phyloP scores from a whole-genome alignment of 1,284 basidiomycete species.

The Golubevia pallescens region DNA sequence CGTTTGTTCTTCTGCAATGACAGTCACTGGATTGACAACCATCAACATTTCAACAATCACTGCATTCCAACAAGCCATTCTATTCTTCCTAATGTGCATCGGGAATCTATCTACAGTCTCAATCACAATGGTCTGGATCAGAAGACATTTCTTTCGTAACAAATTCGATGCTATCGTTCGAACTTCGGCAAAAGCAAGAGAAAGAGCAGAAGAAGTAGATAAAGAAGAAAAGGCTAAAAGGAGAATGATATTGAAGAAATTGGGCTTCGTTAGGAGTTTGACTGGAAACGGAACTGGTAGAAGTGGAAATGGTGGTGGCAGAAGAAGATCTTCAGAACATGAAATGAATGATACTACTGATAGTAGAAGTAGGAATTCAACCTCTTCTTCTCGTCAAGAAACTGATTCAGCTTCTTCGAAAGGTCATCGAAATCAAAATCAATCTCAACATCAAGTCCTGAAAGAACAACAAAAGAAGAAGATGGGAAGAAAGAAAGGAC shows the following conservation, averaged over 20 bases:
- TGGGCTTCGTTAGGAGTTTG: neutral
- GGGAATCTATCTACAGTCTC: constrained; percentile 61
- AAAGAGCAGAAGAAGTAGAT: constrained; percentile 19
- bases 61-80: constrained; percentile 56
- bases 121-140: constrained; percentile 57
- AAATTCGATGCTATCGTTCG: constrained; percentile 23
- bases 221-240: constrained; percentile 13
- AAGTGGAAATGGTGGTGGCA: neutral
- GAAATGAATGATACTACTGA: neutral
- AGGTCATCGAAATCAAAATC: too few relatives aligned
- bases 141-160: constrained; percentile 50
- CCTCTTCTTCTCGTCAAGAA: too few relatives aligned
- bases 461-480: too few relatives aligned
- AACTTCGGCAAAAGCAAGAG: constrained; percentile 31
- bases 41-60: constrained; percentile 51
- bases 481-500: constrained; percentile 19
- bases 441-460: too few relatives aligned
- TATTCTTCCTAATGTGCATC: constrained; percentile 59
- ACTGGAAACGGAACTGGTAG: neutral
- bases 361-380: neutral
- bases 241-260: neutral
- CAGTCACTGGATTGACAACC: constrained; percentile 59
- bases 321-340: neutral
- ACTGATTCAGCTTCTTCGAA: too few relatives aligned
- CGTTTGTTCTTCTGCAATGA: constrained; percentile 58